Evolutionary conservation across 208 protist genomes (phyloP), one percentile per base, ranked within the genome.

Genomic region (Trichomonas vaginalis): DNA sequence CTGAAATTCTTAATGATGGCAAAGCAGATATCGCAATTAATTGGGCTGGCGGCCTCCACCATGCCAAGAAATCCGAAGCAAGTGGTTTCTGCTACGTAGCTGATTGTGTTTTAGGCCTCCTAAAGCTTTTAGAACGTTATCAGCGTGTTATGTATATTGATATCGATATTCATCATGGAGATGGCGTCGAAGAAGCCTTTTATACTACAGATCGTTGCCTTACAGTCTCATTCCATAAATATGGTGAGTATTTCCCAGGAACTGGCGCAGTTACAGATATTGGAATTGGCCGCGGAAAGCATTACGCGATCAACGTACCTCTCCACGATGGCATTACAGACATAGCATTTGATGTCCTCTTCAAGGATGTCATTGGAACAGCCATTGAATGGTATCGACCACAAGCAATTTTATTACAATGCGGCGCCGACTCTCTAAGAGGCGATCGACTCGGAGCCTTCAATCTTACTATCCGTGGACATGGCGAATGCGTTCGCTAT

Each of bases 71-170:
- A 32, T 97, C 97, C 32, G 97, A 99, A 96, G 98, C 98, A 8
- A 98, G 97, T 1, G 99, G 99, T 0, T 99, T 99, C 96, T 99
- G 99, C 97, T 99, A 99, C 97, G 98, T 99, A 42, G 99, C 99
- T 97, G 99, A 99, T 97, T 99, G 99, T 97, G 99, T 99, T 10
- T 97, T 99, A 15, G 99, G 97, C 46, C 99, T 99, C 83, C 97
- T 99, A 8, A 98, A 99, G 88, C 97, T 99, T 35, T 97, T 99
- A 49, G 99, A 99, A 97, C 97, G 97, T 48, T 96, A 97, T 95
- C 35, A 96, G 45, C 97, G 99, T 62, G 99, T n/a, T n/a, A n/a
- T n/a, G n/a, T n/a, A n/a, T n/a, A n/a, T n/a, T n/a, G n/a, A n/a
- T n/a, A n/a, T n/a, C n/a, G n/a, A n/a, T n/a, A n/a, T n/a, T n/a